Percentiles rank a stretch among this genome's conserved stretches.
Conservation (phyloP, 148 eudicot species). For the Camellia granthamiana region DNA sequence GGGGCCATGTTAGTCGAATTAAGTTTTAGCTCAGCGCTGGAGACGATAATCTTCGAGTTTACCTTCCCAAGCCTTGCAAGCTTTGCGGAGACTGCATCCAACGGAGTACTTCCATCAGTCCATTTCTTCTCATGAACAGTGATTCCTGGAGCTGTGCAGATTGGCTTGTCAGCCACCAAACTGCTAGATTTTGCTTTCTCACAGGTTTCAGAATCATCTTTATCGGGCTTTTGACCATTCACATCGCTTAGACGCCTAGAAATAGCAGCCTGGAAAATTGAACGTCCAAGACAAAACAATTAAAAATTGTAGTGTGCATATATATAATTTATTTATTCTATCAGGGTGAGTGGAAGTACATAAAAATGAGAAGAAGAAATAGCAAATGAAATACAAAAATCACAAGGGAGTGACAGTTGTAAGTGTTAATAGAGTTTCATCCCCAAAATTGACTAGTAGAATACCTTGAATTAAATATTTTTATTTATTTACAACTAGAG, state of each 20-base stretch:
- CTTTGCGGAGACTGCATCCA: conserved; percentile 57
- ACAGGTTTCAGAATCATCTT: conserved; percentile 41
- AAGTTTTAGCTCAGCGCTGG: background rate
- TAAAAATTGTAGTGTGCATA: background rate
- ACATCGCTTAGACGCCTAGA: conserved; percentile 92
- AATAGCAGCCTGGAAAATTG: conserved; percentile 67
- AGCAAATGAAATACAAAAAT: background rate
- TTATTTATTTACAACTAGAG: too few species aligned
- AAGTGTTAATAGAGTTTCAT: background rate
- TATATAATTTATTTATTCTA: too few species aligned
- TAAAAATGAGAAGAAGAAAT: background rate
- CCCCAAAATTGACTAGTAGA: background rate
- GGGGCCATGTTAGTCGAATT: background rate
- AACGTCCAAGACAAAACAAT: background rate
- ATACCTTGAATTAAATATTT: background rate
- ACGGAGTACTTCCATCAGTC: conserved; percentile 87
- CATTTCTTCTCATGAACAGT: conserved; percentile 94
- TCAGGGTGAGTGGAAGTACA: background rate
- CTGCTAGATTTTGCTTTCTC: conserved; percentile 45
- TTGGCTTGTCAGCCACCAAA: conserved; percentile 37
- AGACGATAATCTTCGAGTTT: background rate
- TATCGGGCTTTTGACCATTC: conserved; percentile 35
- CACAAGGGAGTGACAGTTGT: too few species aligned
- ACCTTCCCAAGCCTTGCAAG: conserved; percentile 96
- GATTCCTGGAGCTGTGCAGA: conserved; percentile 45